These are phyloP conservation scores for Zarea fungicola DNA, from an alignment of 2,329 filamentous ascomycete species.

Conservation along the genomic window DNA sequence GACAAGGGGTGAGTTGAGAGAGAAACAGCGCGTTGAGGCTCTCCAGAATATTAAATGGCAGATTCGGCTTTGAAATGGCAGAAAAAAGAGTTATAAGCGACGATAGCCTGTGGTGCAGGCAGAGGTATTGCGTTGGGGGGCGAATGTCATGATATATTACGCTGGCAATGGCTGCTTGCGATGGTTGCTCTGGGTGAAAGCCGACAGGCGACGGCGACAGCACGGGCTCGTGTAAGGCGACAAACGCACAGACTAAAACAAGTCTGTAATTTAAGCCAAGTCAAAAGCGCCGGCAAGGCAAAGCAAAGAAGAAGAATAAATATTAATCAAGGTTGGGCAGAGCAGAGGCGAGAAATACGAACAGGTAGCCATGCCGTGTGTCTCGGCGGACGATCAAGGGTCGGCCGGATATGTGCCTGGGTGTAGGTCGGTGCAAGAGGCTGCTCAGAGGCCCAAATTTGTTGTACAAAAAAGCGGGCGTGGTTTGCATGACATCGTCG, in stretches of 20 bases:
- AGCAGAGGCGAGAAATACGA: no score
- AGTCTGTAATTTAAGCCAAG: no score
- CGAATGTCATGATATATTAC: constrained; percentile 10
- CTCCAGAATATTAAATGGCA: background rate
- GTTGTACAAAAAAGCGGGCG: constrained; percentile 10
- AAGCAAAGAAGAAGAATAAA: no score
- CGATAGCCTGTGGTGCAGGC: background rate
- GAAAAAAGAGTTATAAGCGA: background rate
- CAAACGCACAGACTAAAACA: no score
- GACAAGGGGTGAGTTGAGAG: no score
- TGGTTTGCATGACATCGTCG: constrained; percentile 9
- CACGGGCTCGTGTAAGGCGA: background rate
- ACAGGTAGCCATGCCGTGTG: no score
- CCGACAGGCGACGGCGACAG: background rate
- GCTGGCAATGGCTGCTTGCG: background rate
- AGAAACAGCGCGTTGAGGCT: background rate
- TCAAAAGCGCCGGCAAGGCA: no score
- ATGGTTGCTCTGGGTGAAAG: no score
- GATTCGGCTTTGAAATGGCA: background rate
- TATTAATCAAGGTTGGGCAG: no score
- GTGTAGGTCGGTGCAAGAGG: background rate
- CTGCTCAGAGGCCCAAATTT: background rate
- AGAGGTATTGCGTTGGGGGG: background rate
- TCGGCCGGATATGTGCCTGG: no score
- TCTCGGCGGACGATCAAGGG: no score